Evolutionary conservation across 352 stramenopile species (phyloP).

Genomic region (Phytophthora boehmeriae): DNA sequence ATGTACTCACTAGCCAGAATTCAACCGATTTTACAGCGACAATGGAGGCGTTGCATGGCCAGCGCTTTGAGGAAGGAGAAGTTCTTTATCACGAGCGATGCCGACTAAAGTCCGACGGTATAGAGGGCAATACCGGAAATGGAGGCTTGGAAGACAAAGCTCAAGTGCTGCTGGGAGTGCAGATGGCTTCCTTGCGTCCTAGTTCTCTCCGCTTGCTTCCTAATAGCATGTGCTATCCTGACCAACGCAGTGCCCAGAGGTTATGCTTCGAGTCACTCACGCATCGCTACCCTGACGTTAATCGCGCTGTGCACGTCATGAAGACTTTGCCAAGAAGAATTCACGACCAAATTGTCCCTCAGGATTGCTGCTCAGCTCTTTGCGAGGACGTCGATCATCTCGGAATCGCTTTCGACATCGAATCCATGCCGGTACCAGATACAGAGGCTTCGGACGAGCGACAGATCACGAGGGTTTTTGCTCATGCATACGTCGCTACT

Average conservation of each 20-base stretch:
- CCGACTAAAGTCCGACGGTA: slow-evolving; percentile 20
- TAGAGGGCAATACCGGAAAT: background rate
- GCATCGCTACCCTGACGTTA: slow-evolving; percentile 38
- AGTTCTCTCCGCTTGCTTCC: slow-evolving; percentile 18
- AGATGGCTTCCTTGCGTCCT: slow-evolving; percentile 25
- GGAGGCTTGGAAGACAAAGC: background rate
- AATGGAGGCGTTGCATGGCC: slow-evolving; percentile 40
- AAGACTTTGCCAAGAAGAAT: slow-evolving; percentile 65
- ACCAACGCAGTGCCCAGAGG: slow-evolving; percentile 32
- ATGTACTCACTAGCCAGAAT: slow-evolving; percentile 41
- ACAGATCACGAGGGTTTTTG: slow-evolving; percentile 41
- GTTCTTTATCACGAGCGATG: slow-evolving; percentile 43
- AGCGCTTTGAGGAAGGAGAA: slow-evolving; percentile 37
- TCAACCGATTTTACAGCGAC: slow-evolving; percentile 44
- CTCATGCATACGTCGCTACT: slow-evolving; percentile 56
- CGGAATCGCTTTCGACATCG: slow-evolving; percentile 53
- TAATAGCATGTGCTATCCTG: slow-evolving; percentile 18
- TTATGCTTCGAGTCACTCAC: slow-evolving; percentile 54
- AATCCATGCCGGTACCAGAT: slow-evolving; percentile 1
- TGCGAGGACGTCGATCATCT: slow-evolving; percentile 59
- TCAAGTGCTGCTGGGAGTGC: slow-evolving; percentile 28
- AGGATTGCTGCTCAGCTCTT: slow-evolving; percentile 44
- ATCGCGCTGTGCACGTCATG: slow-evolving; percentile 61
- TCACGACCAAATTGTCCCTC: slow-evolving; percentile 56
- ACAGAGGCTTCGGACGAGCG: background rate